Evolutionary conservation across 768 basidiomycete species (phyloP), one percentile per base, ranked within the genome.

Genomic region (Phylloporus sp.): DNA sequence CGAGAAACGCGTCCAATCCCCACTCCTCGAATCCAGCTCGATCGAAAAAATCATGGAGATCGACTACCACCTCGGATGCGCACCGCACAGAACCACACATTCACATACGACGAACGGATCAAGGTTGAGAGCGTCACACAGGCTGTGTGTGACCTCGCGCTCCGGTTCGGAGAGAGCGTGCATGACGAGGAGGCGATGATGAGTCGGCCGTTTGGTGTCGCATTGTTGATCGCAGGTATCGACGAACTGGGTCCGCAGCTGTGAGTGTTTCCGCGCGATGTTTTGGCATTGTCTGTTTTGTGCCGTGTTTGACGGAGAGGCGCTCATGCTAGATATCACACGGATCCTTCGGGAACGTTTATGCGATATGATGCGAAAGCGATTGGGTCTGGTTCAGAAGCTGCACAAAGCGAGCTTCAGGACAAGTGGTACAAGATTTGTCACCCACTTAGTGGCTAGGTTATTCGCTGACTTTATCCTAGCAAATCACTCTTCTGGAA

Each of bases 31-130:
- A 74, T 85, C 93, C 35, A 88, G 82, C 56, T 95, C 94, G 49
- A 94, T 99, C 65, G 95, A 99, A 71, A 98, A 98, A 79, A 98
- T 98, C 68, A 97, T 99, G 95, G 97, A 99, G 76, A 98, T 99
- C 63, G 97, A 98, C 74, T 59, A 71, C 12, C 97, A 99, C 74
- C 84, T 99, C 53, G 97, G 94, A 10, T 97, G 95, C 61, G 97
- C 97, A 98, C 97, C 6, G 82, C 91, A 13, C 91, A 95, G 71
- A 94, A 92, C 70, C 97, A 99, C 71, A 71, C 85, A 3, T 99
- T 98, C 76, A 95, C 91, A 16, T 98, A 97, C 69, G 92, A 98
- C 75, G 97, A 99, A 73, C 76, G 70, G 59, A 98, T 98, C 75
- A 93, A 91, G 66, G 94, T 99, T 49, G 97, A 98, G 77, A 97